Evolutionary conservation across 108 stramenopile species (phyloP).

Genomic region (Nannochloropsis salina): DNA sequence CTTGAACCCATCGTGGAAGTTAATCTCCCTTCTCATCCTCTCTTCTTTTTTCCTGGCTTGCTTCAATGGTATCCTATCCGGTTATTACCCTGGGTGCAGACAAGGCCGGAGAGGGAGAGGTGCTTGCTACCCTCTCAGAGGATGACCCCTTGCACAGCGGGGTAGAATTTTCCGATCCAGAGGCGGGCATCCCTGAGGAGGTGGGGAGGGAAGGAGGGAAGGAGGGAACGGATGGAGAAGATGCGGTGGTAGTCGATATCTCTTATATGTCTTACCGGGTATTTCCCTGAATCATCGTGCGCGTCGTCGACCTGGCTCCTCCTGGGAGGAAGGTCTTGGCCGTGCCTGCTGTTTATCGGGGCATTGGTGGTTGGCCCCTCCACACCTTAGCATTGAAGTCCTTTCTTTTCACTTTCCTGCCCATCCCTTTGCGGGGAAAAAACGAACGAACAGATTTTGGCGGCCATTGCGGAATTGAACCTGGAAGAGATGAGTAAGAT

Average conservation of each 20-base stretch:
- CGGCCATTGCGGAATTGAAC: not conserved
- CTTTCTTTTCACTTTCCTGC: not conserved
- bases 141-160: slow-evolving; percentile 13
- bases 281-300: not conserved
- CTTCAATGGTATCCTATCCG: too few species aligned
- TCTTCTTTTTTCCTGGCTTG: too few species aligned
- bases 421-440: not conserved
- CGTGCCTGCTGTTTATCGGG: too few species aligned
- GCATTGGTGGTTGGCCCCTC: too few species aligned
- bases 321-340: too few species aligned
- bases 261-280: not conserved
- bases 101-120: not conserved
- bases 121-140: not conserved
- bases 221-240: not conserved
- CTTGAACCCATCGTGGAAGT: too few species aligned
- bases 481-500: slow-evolving; percentile 8
- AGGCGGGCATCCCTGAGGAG: not conserved
- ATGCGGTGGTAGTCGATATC: not conserved
- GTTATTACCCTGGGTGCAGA: not conserved
- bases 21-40: too few species aligned
- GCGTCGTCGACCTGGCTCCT: too few species aligned
- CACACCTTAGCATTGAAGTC: not conserved
- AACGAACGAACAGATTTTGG: not conserved
- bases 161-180: not conserved
- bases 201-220: not conserved